A percentile compares a stretch with the other conserved stretches of the same genome.
phyloP scores from a whole-genome alignment of 306 rosid genomes.

The Citrullus mucosospermus region DNA sequence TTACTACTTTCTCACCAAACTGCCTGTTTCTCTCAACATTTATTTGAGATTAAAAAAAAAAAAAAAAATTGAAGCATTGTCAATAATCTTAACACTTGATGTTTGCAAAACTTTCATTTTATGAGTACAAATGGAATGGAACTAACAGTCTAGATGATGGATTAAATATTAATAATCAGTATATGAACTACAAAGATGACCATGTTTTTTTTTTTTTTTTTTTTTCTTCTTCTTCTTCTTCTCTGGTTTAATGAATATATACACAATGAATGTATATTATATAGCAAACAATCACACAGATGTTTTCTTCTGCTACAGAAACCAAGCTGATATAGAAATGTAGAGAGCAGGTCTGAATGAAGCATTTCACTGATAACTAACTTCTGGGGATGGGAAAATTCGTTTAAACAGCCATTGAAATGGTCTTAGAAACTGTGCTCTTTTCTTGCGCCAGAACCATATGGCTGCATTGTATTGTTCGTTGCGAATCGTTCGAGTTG shows the following conservation, averaged over 20 bases:
- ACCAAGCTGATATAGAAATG: slow-evolving; percentile 12
- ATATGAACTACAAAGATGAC: slow-evolving; percentile 1
- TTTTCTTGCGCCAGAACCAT: slow-evolving; percentile 96
- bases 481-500: slow-evolving; percentile 62
- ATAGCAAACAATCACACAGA: slow-evolving; percentile 19
- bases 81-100: not conserved
- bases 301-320: slow-evolving; percentile 14
- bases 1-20: not conserved
- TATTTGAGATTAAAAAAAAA: not conserved
- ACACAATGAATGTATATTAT: slow-evolving; percentile 22
- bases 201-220: not conserved
- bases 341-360: not conserved
- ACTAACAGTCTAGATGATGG: not conserved
- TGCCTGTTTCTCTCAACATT: not conserved
- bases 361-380: slow-evolving; percentile 33
- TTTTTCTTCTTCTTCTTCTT: not conserved
- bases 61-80: too few relatives aligned
- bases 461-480: slow-evolving; percentile 87
- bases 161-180: not conserved
- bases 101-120: too few relatives aligned
- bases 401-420: slow-evolving; percentile 62
- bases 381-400: slow-evolving; percentile 51
- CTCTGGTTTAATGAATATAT: slow-evolving; percentile 28
- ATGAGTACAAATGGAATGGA: not conserved
- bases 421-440: slow-evolving; percentile 58